Evolutionary conservation across 1,139 yeast genomes (phyloP).

Genomic region (Schwanniomyces etchellsii): DNA sequence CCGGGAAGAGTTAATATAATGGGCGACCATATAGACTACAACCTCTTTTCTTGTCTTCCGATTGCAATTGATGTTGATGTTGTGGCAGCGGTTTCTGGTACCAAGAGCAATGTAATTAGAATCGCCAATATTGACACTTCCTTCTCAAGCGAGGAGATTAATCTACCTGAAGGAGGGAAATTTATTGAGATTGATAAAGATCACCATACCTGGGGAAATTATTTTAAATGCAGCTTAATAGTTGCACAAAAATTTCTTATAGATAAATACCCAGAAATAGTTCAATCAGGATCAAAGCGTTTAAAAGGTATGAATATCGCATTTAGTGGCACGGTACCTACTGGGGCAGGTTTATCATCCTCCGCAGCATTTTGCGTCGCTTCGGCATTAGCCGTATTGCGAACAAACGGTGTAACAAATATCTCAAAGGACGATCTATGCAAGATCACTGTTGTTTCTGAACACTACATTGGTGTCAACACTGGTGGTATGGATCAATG

Average conservation of each 20-base stretch:
- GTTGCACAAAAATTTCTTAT: slow-evolving; percentile 53
- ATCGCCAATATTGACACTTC: slow-evolving; percentile 35
- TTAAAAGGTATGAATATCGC: slow-evolving; percentile 48
- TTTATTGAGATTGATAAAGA: slow-evolving; percentile 43
- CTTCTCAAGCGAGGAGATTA: slow-evolving; percentile 29
- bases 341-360: slow-evolving; percentile 69
- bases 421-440: slow-evolving; percentile 52
- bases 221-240: slow-evolving; percentile 61
- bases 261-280: slow-evolving; percentile 22
- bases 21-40: slow-evolving; percentile 74
- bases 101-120: slow-evolving; percentile 23
- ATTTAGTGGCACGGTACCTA: slow-evolving; percentile 64
- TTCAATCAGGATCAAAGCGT: slow-evolving; percentile 12
- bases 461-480: slow-evolving; percentile 69
- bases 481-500: slow-evolving; percentile 80
- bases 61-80: slow-evolving; percentile 70
- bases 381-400: slow-evolving; percentile 53
- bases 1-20: slow-evolving; percentile 75
- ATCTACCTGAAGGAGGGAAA: slow-evolving; percentile 32
- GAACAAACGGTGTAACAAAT: slow-evolving; percentile 42
- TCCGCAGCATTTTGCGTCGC: slow-evolving; percentile 73
- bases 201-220: slow-evolving; percentile 57
- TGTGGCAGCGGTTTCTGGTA: slow-evolving; percentile 45
- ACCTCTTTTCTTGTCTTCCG: slow-evolving; percentile 65
- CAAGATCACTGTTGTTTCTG: slow-evolving; percentile 59